Percentiles rank a stretch among this genome's conserved stretches.
Conservation (phyloP, 441 rosid species). For the Melastoma candidum region DNA sequence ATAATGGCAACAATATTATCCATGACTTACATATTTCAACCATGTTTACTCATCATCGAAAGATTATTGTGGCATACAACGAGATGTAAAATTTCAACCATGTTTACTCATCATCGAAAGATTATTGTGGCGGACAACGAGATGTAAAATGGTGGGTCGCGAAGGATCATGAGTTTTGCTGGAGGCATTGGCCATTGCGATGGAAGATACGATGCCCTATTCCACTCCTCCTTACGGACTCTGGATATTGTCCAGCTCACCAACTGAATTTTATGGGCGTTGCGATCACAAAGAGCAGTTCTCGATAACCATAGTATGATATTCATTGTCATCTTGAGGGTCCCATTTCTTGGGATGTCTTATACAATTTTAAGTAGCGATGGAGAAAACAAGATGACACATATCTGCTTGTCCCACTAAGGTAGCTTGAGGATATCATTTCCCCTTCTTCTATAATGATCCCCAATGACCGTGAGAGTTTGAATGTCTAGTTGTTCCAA, state of each 20-base stretch:
- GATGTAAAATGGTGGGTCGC: constrained; percentile 59
- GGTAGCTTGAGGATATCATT: constrained; percentile 67
- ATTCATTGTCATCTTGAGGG: constrained; percentile 97
- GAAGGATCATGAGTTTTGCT: constrained; percentile 86
- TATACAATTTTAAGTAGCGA: constrained; percentile 88
- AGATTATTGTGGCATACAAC: no score
- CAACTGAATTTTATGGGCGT: constrained; percentile 85
- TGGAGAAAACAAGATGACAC: constrained; percentile 95
- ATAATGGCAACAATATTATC: constrained; percentile 88
- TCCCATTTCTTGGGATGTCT: constrained; percentile 94
- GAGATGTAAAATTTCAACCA: constrained; percentile 36
- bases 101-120: constrained; percentile 98
- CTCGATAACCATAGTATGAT: constrained; percentile 99
- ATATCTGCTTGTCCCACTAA: constrained; percentile 61
- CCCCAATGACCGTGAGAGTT: constrained; percentile 70
- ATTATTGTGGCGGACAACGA: constrained; percentile 78
- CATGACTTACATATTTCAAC: constrained; percentile 43
- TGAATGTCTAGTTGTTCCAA: constrained; percentile 89
- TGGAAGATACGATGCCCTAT: constrained; percentile 88
- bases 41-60: no score
- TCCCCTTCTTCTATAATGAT: constrained; percentile 86
- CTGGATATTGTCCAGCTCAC: constrained; percentile 89
- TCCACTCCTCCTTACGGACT: constrained; percentile 95
- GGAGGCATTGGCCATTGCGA: constrained; percentile 97
- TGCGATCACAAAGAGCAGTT: constrained; percentile 84